phyloP scores from a whole-genome alignment of 305 asterid species.

The Euphrasia arctica region DNA sequence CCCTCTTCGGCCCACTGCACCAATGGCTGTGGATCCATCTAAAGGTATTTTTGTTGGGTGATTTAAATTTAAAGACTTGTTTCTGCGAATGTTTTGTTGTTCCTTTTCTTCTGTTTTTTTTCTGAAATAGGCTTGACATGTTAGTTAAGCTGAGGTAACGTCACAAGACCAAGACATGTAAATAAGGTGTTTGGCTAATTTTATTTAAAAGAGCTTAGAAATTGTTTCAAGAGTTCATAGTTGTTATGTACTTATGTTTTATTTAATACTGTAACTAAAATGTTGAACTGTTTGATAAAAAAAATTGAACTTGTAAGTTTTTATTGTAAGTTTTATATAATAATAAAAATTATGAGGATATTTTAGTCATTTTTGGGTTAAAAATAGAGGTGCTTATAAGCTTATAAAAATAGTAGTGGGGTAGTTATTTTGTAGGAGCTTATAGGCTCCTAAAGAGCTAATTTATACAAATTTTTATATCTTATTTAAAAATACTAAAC shows the following conservation, averaged over 20 bases:
- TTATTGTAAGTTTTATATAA: neutral
- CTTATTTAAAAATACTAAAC: neutral
- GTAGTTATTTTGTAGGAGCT: neutral
- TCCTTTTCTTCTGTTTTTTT: neutral
- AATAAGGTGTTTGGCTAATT: neutral
- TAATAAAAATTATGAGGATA: too few relatives aligned
- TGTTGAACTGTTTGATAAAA: neutral
- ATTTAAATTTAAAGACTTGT: neutral
- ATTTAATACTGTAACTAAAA: too few relatives aligned
- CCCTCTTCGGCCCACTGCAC: constrained; percentile 49
- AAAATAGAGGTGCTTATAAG: neutral
- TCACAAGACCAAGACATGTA: neutral
- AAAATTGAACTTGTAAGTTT: neutral
- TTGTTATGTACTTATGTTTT: too few relatives aligned
- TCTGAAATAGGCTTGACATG: neutral
- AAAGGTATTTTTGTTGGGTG: constrained; percentile 45
- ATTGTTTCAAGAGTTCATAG: neutral
- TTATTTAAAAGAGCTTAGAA: neutral
- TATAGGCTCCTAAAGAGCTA: neutral
- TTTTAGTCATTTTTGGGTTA: too few relatives aligned
- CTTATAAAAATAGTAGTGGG: neutral
- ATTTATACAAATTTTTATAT: too few relatives aligned
- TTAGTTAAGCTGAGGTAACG: neutral
- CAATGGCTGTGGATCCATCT: constrained; percentile 47
- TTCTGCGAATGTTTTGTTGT: neutral